Base-by-base conservation (phyloP, 257 asterid species). In the Solanum lignicaule region DNA sequence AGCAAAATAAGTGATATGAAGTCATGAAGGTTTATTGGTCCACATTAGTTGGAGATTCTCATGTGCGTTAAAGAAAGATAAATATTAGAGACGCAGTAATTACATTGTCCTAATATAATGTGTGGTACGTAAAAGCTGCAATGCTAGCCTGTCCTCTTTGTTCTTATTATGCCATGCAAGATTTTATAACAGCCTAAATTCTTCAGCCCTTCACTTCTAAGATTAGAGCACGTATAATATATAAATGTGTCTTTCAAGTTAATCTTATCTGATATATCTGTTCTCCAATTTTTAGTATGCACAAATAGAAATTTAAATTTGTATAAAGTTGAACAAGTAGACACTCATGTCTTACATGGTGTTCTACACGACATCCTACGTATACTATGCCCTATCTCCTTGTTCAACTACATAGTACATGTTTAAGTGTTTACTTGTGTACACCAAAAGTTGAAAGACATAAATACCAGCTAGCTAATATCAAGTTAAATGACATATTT, bases 21-120 rank as follows among this genome's bases (percentile, higher is more conserved):
- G 29, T 62, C 29, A 23, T 23, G 27, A 21, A 62, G 69, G 43
- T 41, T 83, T 76, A 12, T 31, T 83, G 72, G 83, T 90, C 93
- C 95, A n/a, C 74, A 73, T 85, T 89, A 89, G 83, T 89, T 43
- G 93, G 93, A 91, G 91, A 91, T 71, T 90, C 92, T 88, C 25
- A 52, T 60, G 39, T 84, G 62, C n/a, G 0, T 60, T 62, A n/a
- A 25, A 65, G 23, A 41, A 62, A 83, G 9, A 72, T 8, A 14
- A 84, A 55, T 55, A 33, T 23, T 65, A 65, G 27, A 62, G 36
- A 68, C 38, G 35, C 27, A 84, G 87, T 60, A 58, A 72, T 9
- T 18, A 58, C 55, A 14, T 62, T 62, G 16, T 35, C 76, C 9
- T 23, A 43, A 79, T 79, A 27, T 43, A 79, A 41, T 79, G 38